phyloP scores from a whole-genome alignment of 2,329 filamentous ascomycete species.

The Hymenoscyphus salicellus region DNA sequence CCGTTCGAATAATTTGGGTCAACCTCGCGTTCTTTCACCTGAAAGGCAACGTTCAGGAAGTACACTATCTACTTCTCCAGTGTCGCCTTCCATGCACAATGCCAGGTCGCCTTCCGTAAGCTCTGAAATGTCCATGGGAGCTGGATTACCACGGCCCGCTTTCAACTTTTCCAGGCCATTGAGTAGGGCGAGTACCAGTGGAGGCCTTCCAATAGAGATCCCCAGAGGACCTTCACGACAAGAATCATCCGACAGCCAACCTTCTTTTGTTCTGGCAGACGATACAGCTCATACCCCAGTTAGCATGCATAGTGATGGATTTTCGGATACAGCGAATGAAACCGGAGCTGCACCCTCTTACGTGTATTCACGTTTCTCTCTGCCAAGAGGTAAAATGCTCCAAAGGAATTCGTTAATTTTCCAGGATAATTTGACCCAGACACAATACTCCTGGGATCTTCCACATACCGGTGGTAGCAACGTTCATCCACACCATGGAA shows the following conservation, averaged over 20 bases:
- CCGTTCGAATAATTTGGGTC: conserved; percentile 34
- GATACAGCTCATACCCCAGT: conserved; percentile 67
- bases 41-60: conserved; percentile 76
- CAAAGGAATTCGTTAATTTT: conserved; percentile 65
- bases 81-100: conserved; percentile 59
- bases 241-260: conserved; percentile 65
- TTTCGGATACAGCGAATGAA: conserved; percentile 52
- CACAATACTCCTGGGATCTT: conserved; percentile 64
- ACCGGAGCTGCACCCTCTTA: conserved; percentile 65
- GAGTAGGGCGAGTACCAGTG: conserved; percentile 63
- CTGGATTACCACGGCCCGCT: conserved; percentile 63
- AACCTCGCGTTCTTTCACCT: conserved; percentile 59
- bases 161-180: conserved; percentile 94
- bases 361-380: conserved; percentile 77
- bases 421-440: conserved; percentile 49
- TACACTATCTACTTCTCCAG: conserved; percentile 39
- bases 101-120: conserved; percentile 77
- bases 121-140: conserved; percentile 71
- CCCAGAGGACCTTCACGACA: conserved; percentile 50
- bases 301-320: conserved; percentile 69
- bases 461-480: conserved; percentile 40
- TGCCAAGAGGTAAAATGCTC: conserved; percentile 78
- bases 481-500: conserved; percentile 42
- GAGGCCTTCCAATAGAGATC: conserved; percentile 42
- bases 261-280: conserved; percentile 58